phyloP scores from a whole-genome alignment of 352 stramenopile genomes.

The Globisporangium solare region DNA sequence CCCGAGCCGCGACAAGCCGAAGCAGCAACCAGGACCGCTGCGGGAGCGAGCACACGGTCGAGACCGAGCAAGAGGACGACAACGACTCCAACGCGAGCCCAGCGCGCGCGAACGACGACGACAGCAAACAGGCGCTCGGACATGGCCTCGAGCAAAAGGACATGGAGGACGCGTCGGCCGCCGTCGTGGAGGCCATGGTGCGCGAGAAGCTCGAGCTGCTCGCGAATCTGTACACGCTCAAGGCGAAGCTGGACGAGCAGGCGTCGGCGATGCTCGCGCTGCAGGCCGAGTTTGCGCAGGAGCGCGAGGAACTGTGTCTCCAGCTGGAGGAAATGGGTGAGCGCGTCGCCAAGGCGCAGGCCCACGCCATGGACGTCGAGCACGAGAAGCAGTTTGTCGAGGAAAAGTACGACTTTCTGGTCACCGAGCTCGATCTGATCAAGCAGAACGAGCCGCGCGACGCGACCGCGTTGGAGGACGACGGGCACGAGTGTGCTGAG shows the following conservation, averaged over 20 bases:
- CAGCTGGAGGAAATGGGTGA: constrained; percentile 16
- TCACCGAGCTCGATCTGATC: constrained; percentile 25
- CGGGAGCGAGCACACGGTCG: constrained; percentile 1
- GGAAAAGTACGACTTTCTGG: constrained; percentile 31
- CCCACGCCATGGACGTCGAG: constrained; percentile 16
- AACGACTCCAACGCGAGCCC: background rate
- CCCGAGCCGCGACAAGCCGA: too few relatives aligned
- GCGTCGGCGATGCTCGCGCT: constrained; percentile 13
- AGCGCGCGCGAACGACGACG: background rate
- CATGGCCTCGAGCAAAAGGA: background rate
- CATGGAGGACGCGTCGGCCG: background rate
- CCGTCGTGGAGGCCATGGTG: constrained; percentile 15
- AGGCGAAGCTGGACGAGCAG: constrained; percentile 17
- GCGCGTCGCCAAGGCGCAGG: constrained; percentile 6
- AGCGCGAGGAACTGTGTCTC: constrained; percentile 13
- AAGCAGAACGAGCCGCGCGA: constrained; percentile 21
- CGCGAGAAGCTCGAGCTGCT: constrained; percentile 20
- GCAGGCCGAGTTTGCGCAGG: constrained; percentile 18
- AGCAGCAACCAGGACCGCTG: too few relatives aligned
- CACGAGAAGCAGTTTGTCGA: constrained; percentile 30
- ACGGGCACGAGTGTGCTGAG: background rate
- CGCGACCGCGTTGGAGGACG: background rate
- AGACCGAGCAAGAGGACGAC: constrained; percentile 1
- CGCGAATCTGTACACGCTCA: constrained; percentile 22
- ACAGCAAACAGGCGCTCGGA: background rate